phyloP scores from a whole-genome alignment of 345 rosid species.

The Linum lewisii region DNA sequence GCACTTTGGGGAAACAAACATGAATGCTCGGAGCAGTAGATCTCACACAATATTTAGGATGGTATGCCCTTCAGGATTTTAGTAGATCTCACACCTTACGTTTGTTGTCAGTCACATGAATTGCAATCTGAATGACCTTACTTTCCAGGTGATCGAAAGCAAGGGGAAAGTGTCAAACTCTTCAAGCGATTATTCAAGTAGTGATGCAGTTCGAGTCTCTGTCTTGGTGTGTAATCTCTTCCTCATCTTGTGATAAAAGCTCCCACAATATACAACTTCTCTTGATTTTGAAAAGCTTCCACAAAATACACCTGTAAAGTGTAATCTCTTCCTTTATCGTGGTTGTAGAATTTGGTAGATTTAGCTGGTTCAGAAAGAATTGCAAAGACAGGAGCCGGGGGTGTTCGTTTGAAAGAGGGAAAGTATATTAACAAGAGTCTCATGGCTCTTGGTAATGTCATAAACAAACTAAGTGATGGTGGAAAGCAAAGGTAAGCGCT shows the following conservation, averaged over 20 bases:
- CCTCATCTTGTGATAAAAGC: neutral
- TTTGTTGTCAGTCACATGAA: neutral
- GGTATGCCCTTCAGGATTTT: slow-evolving; percentile 34
- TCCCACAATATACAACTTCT: neutral
- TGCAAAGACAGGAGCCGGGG: slow-evolving; percentile 92
- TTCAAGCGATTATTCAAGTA: slow-evolving; percentile 24
- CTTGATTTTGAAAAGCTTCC: slow-evolving; percentile 6
- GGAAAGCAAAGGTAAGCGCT: slow-evolving; percentile 58
- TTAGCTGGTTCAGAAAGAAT: slow-evolving; percentile 92
- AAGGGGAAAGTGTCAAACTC: slow-evolving; percentile 43
- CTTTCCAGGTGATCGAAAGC: slow-evolving; percentile 78
- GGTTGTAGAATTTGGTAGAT: slow-evolving; percentile 75
- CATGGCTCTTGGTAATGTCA: slow-evolving; percentile 93
- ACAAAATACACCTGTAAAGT: neutral
- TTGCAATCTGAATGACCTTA: slow-evolving; percentile 7
- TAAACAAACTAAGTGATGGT: slow-evolving; percentile 81
- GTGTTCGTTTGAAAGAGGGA: slow-evolving; percentile 88
- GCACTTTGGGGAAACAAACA: slow-evolving; percentile 94
- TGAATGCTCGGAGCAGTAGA: slow-evolving; percentile 92
- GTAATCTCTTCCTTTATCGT: neutral
- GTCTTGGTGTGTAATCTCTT: slow-evolving; percentile 51
- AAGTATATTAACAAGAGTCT: slow-evolving; percentile 92
- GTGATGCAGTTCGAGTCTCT: slow-evolving; percentile 78
- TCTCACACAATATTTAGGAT: slow-evolving; percentile 96
- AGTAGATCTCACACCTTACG: neutral